Base-by-base conservation (phyloP, 202 grass and related monocot genomes). In the Carex sylvatica region DNA sequence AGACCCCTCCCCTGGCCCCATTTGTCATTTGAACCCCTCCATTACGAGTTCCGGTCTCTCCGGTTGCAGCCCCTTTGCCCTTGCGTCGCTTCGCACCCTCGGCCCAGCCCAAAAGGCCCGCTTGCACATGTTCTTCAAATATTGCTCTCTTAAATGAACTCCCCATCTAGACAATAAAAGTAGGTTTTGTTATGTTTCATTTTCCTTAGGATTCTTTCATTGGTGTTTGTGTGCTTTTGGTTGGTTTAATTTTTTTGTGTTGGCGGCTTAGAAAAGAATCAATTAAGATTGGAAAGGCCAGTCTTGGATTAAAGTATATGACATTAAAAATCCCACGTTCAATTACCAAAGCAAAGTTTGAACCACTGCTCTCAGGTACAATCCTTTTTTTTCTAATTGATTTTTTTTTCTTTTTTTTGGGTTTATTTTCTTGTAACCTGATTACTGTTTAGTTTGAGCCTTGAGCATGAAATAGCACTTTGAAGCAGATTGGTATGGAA, bases 71-170 rank as follows among this genome's bases (percentile, higher is more conserved):
- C 49, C 15, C 1, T 77, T 22, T 73, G 80, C 68, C 82, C 56
- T 55, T 62, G 5, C 15, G 61, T 26, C 18, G 87, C 53, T 84
- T 90, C 13, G 78, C 89, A 10, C 65, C 55, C 53, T 87, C 59
- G 23, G 86, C 91, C 94, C 91, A 94, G 9, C 52, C 89, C 16
- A 67, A 47, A 33, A 97, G 75, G 35, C 88, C 83, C 56, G 74
- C 80, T 0, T 87, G 16, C 33, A 97, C 82, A 87, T 91, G 87
- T 16, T 94, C 86, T 14, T 97, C 89, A 22, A 97, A 97, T 63
- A 97, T 92, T 0, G 56, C 72, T 56, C 90, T 94, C 46, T 94
- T 97, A 69, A 97, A 97, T 46, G 91, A 92, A 81, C 56, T 92
- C 15, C 94, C 94, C 94, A 97, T 97, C 94, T 97, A n/a, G 80